Conservation (phyloP, 2,329 filamentous ascomycete genomes). For the Calonectria leucothoes region DNA sequence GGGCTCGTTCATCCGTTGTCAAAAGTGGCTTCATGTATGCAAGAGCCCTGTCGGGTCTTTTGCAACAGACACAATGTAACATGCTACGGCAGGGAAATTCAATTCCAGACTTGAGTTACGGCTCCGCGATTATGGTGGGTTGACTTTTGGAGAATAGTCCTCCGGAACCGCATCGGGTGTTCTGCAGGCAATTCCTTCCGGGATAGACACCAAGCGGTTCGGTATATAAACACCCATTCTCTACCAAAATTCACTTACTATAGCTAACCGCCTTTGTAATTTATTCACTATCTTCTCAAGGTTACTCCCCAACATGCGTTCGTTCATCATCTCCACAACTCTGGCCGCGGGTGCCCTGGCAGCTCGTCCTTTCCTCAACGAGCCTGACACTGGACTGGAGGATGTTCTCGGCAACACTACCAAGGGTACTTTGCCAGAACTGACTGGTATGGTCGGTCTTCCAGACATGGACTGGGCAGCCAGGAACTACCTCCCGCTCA, state of each 20-base stretch:
- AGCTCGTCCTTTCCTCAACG: constrained; percentile 54
- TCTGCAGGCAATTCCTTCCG: too few species aligned
- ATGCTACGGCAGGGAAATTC: not conserved
- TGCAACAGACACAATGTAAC: not conserved
- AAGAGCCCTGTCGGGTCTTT: not conserved
- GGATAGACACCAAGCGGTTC: not conserved
- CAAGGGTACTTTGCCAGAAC: constrained; percentile 49
- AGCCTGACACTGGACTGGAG: constrained; percentile 57
- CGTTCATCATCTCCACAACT: constrained; percentile 17
- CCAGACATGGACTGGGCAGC: constrained; percentile 65
- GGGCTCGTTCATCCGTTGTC: not conserved
- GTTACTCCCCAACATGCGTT: constrained; percentile 1
- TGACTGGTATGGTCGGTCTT: constrained; percentile 57
- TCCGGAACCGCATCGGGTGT: not conserved
- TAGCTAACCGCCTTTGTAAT: not conserved
- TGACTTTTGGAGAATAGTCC: not conserved
- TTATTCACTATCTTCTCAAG: not conserved
- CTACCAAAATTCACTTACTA: not conserved
- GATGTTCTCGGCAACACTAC: constrained; percentile 46
- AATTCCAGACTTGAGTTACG: not conserved
- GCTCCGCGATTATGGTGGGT: not conserved
- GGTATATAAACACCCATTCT: not conserved
- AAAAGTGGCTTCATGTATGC: not conserved
- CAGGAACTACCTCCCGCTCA: constrained; percentile 55
- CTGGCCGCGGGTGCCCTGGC: constrained; percentile 47